phyloP scores from a whole-genome alignment of 805 yeast species.

The Myxozyma udenii region DNA sequence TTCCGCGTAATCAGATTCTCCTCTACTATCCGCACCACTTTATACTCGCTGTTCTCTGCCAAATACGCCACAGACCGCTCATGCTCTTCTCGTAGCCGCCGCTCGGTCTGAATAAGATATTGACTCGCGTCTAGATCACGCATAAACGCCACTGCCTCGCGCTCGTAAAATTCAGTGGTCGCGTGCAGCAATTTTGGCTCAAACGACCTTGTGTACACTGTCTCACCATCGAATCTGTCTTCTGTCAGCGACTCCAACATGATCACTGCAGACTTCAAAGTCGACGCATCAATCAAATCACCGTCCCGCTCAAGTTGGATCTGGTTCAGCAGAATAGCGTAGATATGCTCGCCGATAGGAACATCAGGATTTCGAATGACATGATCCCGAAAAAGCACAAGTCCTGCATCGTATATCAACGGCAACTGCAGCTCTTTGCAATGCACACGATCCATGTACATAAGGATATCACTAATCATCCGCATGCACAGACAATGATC shows the following conservation, averaged over 20 bases:
- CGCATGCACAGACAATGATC: slow-evolving; percentile 70
- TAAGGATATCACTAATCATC: slow-evolving; percentile 75
- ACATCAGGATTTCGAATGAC: slow-evolving; percentile 52
- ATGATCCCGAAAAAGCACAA: slow-evolving; percentile 60
- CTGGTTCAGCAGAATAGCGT: slow-evolving; percentile 51
- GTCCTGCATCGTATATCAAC: slow-evolving; percentile 68
- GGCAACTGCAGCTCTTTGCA: slow-evolving; percentile 64
- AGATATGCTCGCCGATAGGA: slow-evolving; percentile 52
- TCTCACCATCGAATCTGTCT: slow-evolving; percentile 44
- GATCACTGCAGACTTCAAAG: slow-evolving; percentile 57
- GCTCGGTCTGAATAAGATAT: slow-evolving; percentile 52
- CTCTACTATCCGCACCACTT: slow-evolving; percentile 55
- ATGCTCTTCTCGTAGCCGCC: slow-evolving; percentile 62
- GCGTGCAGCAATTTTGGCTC: slow-evolving; percentile 61
- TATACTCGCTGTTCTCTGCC: slow-evolving; percentile 54
- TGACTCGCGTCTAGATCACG: slow-evolving; percentile 48
- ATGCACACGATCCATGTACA: slow-evolving; percentile 84
- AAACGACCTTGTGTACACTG: slow-evolving; percentile 59
- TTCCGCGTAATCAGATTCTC: slow-evolving; percentile 56
- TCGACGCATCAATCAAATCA: slow-evolving; percentile 53
- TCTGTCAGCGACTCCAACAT: slow-evolving; percentile 70
- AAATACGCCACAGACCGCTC: slow-evolving; percentile 52
- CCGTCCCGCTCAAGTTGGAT: slow-evolving; percentile 58
- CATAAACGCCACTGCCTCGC: slow-evolving; percentile 47
- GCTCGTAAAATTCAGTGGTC: slow-evolving; percentile 55